phyloP scores from a whole-genome alignment of 75 land plant species.

The Pseudotsuga menziesii region DNA sequence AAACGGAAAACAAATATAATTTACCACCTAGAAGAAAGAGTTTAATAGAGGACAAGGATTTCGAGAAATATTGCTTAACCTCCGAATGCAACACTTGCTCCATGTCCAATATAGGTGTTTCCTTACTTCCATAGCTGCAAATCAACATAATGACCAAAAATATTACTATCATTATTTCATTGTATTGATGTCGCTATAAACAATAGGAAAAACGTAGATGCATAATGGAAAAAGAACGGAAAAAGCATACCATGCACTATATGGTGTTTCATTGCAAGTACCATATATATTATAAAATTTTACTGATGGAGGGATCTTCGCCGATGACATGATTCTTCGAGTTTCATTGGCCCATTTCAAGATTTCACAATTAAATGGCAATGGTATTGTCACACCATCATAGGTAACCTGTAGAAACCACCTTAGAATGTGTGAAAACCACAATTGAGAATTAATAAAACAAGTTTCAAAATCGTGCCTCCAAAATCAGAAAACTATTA shows the following conservation, averaged over 20 bases:
- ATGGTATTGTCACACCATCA: conserved; percentile 53
- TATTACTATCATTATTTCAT: not conserved
- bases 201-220: not conserved
- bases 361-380: conserved; percentile 86
- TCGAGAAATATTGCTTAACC: conserved; percentile 21
- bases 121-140: conserved; percentile 89
- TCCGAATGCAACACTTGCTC: conserved; percentile 34
- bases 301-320: conserved; percentile 74
- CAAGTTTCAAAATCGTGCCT: too few relatives aligned
- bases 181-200: not conserved
- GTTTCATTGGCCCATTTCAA: conserved; percentile 83
- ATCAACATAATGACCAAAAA: conserved; percentile 7
- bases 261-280: conserved; percentile 69
- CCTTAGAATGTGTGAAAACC: not conserved
- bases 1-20: too few relatives aligned
- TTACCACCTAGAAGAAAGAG: too few relatives aligned
- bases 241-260: conserved; percentile 75
- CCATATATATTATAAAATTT: conserved; percentile 97
- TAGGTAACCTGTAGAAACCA: conserved; percentile 45
- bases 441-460: not conserved
- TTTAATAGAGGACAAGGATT: too few relatives aligned
- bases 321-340: conserved; percentile 45
- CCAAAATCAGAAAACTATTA: not conserved
- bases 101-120: conserved; percentile 54
- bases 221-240: not conserved